Conservation (phyloP, 2,329 filamentous ascomycete species). For the Beauveria scarabaeidicola region DNA sequence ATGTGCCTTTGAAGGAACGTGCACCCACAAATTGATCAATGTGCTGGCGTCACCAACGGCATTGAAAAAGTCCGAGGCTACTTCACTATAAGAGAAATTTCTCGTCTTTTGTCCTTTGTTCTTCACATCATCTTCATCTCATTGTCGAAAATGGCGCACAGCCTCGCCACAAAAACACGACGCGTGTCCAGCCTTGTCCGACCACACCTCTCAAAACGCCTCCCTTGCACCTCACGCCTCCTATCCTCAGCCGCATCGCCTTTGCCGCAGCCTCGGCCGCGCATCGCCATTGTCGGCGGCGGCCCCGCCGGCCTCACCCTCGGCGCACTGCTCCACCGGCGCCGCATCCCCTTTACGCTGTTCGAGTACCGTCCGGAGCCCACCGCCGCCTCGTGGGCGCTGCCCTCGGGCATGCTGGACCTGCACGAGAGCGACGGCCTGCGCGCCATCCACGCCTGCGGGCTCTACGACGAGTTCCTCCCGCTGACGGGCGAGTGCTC, state of each 20-base stretch:
- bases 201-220: not conserved
- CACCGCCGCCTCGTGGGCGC: conserved; percentile 17
- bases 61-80: too few relatives aligned
- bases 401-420: conserved; percentile 37
- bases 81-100: too few relatives aligned
- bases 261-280: not conserved
- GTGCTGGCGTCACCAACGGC: too few relatives aligned
- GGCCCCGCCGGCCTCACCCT: conserved; percentile 41
- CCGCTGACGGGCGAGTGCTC: conserved; percentile 45
- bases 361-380: conserved; percentile 27
- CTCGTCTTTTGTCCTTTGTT: too few relatives aligned
- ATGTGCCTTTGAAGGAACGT: too few relatives aligned
- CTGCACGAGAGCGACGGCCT: conserved; percentile 39
- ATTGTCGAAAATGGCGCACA: not conserved
- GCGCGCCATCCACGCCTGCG: conserved; percentile 35
- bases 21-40: too few relatives aligned
- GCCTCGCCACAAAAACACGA: not conserved
- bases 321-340: conserved; percentile 34
- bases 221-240: not conserved
- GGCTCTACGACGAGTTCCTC: conserved; percentile 58
- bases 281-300: conserved; percentile 37
- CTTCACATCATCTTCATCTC: too few relatives aligned
- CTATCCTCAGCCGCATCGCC: not conserved
- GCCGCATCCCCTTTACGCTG: conserved; percentile 25
- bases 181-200: not conserved